phyloP scores from a whole-genome alignment of 169 alveolate genomes.

The Plasmodium gallinaceum region DNA sequence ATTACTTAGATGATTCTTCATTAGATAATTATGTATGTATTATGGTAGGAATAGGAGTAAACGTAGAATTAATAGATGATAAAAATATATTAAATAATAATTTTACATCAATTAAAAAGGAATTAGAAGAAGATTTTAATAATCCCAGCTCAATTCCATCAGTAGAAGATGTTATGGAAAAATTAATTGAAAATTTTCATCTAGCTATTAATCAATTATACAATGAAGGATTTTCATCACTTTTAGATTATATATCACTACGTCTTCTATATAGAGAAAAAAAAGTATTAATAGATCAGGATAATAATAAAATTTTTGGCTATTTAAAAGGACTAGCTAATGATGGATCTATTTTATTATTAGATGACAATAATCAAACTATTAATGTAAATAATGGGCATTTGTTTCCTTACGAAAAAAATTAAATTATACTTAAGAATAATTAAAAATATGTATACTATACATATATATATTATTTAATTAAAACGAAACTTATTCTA shows the following conservation, averaged over 20 bases:
- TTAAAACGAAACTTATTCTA: too few species aligned
- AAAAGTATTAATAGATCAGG: slow-evolving; percentile 18
- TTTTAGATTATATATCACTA: slow-evolving; percentile 20
- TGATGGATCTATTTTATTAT: slow-evolving; percentile 16
- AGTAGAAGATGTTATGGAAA: slow-evolving; percentile 45
- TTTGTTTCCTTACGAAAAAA: slow-evolving; percentile 23
- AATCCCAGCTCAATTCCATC: slow-evolving; percentile 12
- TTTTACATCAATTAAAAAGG: slow-evolving; percentile 42
- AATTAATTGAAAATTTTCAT: slow-evolving; percentile 17
- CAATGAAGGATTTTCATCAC: slow-evolving; percentile 11
- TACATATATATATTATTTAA: background rate
- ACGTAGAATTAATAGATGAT: slow-evolving; percentile 30
- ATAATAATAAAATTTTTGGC: slow-evolving; percentile 13
- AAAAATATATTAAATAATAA: slow-evolving; percentile 8
- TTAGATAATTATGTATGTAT: slow-evolving; percentile 25
- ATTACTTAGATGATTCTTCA: slow-evolving; percentile 5
- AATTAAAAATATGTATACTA: background rate
- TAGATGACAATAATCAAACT: background rate
- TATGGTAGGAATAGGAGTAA: slow-evolving; percentile 55
- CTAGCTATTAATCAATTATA: background rate
- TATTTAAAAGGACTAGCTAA: slow-evolving; percentile 9
- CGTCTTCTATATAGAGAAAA: slow-evolving; percentile 22
- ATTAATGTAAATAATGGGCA: slow-evolving; percentile 31
- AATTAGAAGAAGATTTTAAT: slow-evolving; percentile 6
- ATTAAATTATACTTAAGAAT: background rate